Base-by-base conservation (phyloP, 257 asterid genomes). In the Scutellaria baicalensis region DNA sequence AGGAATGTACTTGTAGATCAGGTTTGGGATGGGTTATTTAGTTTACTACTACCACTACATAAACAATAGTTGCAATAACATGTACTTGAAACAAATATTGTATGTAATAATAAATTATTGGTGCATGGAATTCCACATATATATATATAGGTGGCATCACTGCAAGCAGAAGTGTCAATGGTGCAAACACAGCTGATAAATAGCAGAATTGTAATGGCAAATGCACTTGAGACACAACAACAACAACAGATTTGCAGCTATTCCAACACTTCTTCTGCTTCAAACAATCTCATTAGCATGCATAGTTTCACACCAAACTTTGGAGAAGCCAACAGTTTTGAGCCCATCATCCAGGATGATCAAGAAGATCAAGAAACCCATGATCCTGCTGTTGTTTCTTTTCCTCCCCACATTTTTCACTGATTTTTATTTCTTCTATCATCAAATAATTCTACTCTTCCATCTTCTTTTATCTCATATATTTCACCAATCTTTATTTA, bases 161-260 rank as follows among this genome's bases (percentile, higher is more conserved):
- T 93, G 36, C 96, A 88, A 76, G 83, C 87, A 44, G 98, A 93
- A 78, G 73, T 90, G 4, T 82, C 89, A 17, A 27, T 80, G 81
- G 98, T 90, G 68, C 95, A 93, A 72, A 78, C 80, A 13, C 91
- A 90, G 75, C 65, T 93, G 7, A 82, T 90, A 58, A 93, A 82
- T 82, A 88, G 80, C 74, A 84, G 89, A 68, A 74, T 72, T 59
- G 83, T 86, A 14, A 39, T 88, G 81, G 91, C 84, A 63, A 86
- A 80, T 66, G 87, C 88, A n/a, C 76, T 84, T 54, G 89, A 86
- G 4, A 79, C 39, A 1, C 65, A 48, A 6, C 64, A 55, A 11
- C 76, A 74, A 45, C 83, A 79, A 8, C 96, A 85, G 67, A 90
- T 88, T 42, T 82, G 92, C 33, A 27, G 33, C 16, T 88, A 84